Percentiles rank a stretch among this genome's conserved stretches.
Evolutionary conservation across 176 grass and related monocot species (phyloP).

Genomic region (Thinopyrum elongatum): DNA sequence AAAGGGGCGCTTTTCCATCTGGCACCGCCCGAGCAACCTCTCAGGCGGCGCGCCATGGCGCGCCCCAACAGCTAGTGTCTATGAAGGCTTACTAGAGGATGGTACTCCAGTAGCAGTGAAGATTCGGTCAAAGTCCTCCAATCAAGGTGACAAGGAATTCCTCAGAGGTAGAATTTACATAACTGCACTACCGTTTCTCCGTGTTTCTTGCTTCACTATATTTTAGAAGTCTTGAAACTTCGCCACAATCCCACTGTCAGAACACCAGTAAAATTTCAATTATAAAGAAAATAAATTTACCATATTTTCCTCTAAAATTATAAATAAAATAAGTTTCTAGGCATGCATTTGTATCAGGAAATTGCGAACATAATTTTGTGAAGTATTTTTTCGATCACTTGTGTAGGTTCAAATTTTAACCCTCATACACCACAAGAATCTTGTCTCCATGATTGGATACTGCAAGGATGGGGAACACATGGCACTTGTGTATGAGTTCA

Average conservation of each 20-base stretch:
- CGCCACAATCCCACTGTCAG: too few species aligned
- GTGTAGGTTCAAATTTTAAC: neutral
- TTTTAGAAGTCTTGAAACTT: too few species aligned
- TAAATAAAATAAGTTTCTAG: neutral
- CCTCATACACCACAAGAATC: neutral
- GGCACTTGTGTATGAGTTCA: neutral
- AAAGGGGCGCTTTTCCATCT: too few species aligned
- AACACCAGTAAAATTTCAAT: too few species aligned
- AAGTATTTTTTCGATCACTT: neutral
- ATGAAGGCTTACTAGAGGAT: neutral
- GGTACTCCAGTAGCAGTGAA: neutral
- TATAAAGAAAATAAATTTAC: too few species aligned
- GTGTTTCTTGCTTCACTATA: too few species aligned
- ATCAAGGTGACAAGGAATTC: neutral
- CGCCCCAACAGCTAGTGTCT: neutral
- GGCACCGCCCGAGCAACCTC: too few species aligned
- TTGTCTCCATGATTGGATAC: neutral
- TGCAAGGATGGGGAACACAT: neutral
- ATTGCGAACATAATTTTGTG: neutral
- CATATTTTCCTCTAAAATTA: neutral
- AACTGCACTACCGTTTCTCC: neutral
- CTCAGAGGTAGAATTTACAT: neutral
- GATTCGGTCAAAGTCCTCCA: neutral
- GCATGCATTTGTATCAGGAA: neutral
- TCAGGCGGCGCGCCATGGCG: too few species aligned